Conservation (phyloP, 148 eudicot genomes). For the Suaeda aralocaspica region DNA sequence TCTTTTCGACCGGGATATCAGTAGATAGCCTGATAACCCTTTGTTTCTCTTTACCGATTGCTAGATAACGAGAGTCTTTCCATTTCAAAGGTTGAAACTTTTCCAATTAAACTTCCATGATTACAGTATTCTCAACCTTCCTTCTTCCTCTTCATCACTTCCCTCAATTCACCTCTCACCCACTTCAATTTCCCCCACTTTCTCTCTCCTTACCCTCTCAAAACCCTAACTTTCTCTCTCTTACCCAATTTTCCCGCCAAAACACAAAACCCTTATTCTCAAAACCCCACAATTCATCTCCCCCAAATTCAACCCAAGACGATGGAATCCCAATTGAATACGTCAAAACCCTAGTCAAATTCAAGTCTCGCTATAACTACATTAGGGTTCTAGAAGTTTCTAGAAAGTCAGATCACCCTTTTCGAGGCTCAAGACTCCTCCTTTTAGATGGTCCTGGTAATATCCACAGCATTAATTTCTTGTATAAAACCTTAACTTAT, state of each 20-base stretch:
- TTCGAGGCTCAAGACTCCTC: conserved; percentile 72
- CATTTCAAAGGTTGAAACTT: no score
- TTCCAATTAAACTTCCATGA: conserved; percentile 22
- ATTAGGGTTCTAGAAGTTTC: conserved; percentile 69
- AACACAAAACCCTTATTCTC: conserved; percentile 12
- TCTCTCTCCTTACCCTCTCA: conserved; percentile 15
- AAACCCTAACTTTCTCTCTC: conserved; percentile 1
- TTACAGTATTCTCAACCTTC: conserved; percentile 6
- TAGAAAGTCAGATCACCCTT: conserved; percentile 69
- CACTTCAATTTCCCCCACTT: neutral
- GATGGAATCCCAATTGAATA: conserved; percentile 57
- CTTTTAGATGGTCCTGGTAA: conserved; percentile 77
- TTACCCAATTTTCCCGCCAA: conserved; percentile 1
- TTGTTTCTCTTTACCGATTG: no score
- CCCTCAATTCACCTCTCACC: conserved; percentile 13
- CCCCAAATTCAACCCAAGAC: conserved; percentile 31
- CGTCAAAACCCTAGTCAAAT: conserved; percentile 59
- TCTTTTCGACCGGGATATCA: no score
- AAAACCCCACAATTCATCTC: conserved; percentile 26
- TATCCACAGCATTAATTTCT: conserved; percentile 70
- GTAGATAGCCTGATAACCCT: no score
- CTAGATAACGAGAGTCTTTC: no score
- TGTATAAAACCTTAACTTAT: conserved; percentile 44
- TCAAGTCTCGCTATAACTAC: conserved; percentile 69
- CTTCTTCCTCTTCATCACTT: conserved; percentile 9